Evolutionary conservation across 1,139 yeast genomes (phyloP).

Genomic region (Magnusiomyces ingens): DNA sequence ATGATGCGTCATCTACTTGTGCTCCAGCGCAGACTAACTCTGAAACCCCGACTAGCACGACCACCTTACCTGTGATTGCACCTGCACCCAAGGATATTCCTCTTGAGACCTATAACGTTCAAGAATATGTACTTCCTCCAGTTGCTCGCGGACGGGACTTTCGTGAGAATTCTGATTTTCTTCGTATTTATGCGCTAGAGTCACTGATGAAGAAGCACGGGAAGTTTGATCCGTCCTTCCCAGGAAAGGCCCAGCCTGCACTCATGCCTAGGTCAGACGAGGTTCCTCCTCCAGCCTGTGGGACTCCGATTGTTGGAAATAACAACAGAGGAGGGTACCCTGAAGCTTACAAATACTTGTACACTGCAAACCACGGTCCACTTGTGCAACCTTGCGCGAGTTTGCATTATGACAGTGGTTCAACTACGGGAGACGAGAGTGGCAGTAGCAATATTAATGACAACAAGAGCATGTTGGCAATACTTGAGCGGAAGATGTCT

Average conservation of each 20-base stretch:
- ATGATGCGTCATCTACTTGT: neutral
- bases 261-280: slow-evolving; percentile 9
- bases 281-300: neutral
- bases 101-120: slow-evolving; percentile 8
- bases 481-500: neutral
- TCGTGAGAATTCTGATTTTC: slow-evolving; percentile 33
- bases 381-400: neutral
- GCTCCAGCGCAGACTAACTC: neutral
- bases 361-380: slow-evolving; percentile 2
- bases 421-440: neutral
- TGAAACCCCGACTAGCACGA: neutral
- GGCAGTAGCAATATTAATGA: neutral
- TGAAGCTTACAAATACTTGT: slow-evolving; percentile 3
- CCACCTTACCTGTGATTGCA: slow-evolving; percentile 7
- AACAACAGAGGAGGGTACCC: neutral
- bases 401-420: neutral
- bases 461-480: neutral
- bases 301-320: neutral
- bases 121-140: slow-evolving; percentile 11
- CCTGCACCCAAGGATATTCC: slow-evolving; percentile 17
- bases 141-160: slow-evolving; percentile 6
- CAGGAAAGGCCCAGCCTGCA: slow-evolving; percentile 16
- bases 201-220: slow-evolving; percentile 30
- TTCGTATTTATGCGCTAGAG: slow-evolving; percentile 34
- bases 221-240: slow-evolving; percentile 28